Evolutionary conservation across 768 basidiomycete genomes (phyloP).

Genomic region (Tubosaeta brunneosetosa): DNA sequence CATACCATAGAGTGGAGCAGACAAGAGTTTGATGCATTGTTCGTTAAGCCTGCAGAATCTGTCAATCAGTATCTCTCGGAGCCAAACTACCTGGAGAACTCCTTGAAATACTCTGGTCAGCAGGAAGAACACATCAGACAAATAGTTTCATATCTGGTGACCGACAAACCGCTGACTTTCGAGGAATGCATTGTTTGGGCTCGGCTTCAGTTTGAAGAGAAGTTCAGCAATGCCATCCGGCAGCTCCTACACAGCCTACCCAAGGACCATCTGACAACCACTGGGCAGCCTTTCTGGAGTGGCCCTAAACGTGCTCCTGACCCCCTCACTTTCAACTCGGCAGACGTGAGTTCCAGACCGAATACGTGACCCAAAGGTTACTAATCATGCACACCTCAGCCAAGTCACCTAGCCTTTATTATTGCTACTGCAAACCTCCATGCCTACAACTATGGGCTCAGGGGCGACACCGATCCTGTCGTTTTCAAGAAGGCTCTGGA

Average conservation of each 20-base stretch:
- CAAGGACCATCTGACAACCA: constrained; percentile 86
- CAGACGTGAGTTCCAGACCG: constrained; percentile 56
- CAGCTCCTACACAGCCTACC: constrained; percentile 93
- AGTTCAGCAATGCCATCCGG: constrained; percentile 88
- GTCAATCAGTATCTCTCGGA: constrained; percentile 97
- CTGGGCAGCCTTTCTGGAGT: constrained; percentile 98
- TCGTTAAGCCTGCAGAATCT: constrained; percentile 89
- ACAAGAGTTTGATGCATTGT: constrained; percentile 86
- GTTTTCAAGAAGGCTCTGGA: constrained; percentile 83
- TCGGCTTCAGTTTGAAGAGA: constrained; percentile 88
- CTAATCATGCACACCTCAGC: constrained; percentile 39
- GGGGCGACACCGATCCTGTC: constrained; percentile 76
- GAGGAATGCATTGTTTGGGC: constrained; percentile 99
- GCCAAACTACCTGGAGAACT: constrained; percentile 89
- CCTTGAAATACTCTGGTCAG: constrained; percentile 87
- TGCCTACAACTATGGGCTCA: constrained; percentile 96
- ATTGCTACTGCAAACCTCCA: constrained; percentile 94
- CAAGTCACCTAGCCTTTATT: constrained; percentile 82
- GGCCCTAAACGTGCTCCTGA: constrained; percentile 98
- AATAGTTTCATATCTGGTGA: constrained; percentile 84
- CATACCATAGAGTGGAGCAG: constrained; percentile 99
- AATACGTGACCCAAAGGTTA: constrained; percentile 4
- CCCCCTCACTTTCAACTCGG: constrained; percentile 78
- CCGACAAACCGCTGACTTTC: constrained; percentile 89
- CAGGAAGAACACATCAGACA: constrained; percentile 87